These are phyloP conservation scores for Boletus tomentosulus DNA, from an alignment of 768 basidiomycete genomes.

Conservation along the genomic window DNA sequence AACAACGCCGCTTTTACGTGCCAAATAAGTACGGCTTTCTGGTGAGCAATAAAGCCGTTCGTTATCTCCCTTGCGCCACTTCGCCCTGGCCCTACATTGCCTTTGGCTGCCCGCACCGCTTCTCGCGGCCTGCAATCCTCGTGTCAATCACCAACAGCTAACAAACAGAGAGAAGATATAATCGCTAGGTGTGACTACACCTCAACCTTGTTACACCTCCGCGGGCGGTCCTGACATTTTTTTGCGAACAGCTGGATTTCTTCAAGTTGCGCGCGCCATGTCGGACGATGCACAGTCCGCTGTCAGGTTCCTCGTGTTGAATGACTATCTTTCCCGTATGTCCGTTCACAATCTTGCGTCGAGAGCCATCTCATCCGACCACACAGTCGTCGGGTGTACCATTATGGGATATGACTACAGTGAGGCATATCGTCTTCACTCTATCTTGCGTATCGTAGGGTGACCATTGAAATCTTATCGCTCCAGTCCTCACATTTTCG, in stretches of 20 bases:
- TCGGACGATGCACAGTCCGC: not conserved
- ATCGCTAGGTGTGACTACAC: not conserved
- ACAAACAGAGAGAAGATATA: not conserved
- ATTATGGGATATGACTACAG: constrained; percentile 8
- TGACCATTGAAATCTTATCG: not conserved
- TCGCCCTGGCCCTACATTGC: not conserved
- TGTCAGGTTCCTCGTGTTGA: not conserved
- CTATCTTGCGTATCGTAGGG: not conserved
- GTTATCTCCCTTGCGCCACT: not conserved
- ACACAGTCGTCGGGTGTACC: not conserved
- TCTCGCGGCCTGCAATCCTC: not conserved
- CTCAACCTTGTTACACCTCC: not conserved
- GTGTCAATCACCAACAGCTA: not conserved
- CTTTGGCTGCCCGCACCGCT: not conserved
- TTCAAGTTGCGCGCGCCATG: not conserved
- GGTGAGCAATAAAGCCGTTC: not conserved
- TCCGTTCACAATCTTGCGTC: not conserved
- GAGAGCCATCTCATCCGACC: not conserved
- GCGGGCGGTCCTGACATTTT: not conserved
- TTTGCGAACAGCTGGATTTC: not conserved
- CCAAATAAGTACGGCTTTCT: not conserved
- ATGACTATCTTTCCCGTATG: not conserved
- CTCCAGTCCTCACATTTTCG: constrained; percentile 6
- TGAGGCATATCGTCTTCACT: not conserved
- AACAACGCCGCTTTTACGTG: not conserved